Evolutionary conservation across 148 eudicot genomes (phyloP), one percentile per base, ranked within the genome.

Genomic region (Rheum nobile): DNA sequence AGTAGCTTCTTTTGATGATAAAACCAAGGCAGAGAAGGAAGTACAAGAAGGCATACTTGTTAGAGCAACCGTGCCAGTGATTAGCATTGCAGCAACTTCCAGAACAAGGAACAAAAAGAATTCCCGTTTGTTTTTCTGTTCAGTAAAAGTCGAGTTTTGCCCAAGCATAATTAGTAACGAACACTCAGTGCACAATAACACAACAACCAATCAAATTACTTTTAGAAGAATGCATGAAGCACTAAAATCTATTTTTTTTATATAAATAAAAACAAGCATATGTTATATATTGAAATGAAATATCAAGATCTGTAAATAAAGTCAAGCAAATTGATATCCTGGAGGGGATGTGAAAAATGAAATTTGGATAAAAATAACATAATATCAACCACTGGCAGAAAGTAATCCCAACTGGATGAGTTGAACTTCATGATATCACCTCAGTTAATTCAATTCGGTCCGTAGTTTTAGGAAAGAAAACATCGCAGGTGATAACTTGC

Each of bases 121-220:
- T 38, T 96, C 99, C 97, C 97, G 80, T 85, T 95, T 95, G 88
- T 95, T 95, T 81, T 82, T 92, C 99, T 95, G 93, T 57, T 76
- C 73, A 10, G 48, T 21, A 38, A 41, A 41, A 42, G 3, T 12
- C 3, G 72, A 21, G 69, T 31, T 63, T 63, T 63, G 8, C 70
- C n/a, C 38, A 65, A 16, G 39, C 70, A 65, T 31, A 34, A 65
- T 65, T 65, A 34, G 68, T 29, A 29, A 63, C 13, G 1, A 31
- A 63, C 38, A 31, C 68, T 63, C 68, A 10, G n/a, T 55, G 63
- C 28, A 55, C 29, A 55, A 24, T 24, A 8, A 22, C 34, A 13
- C 2, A 28, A 29, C 67, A 61, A 29, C 12, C 29, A 54, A 24
- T 8, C 3, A 22, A 54, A n/a, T 21, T 54, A 8, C 21, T 54